phyloP scores from a whole-genome alignment of 2,329 filamentous ascomycete genomes.

The Pestalotiopsis sp. region DNA sequence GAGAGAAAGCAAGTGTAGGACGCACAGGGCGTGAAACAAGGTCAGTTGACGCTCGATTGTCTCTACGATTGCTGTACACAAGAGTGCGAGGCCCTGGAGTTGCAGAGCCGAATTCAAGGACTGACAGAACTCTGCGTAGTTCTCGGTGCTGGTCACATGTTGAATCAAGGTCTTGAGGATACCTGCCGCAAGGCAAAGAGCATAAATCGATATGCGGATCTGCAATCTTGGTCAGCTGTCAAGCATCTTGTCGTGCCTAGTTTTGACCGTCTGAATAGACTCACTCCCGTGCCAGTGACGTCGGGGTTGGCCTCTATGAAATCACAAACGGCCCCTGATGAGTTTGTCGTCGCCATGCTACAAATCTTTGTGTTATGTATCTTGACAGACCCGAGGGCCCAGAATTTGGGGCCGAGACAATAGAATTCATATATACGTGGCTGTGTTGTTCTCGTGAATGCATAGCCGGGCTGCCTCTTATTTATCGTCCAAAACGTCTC shows the following conservation, averaged over 20 bases:
- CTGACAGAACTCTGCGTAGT: conserved; percentile 17
- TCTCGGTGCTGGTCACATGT: conserved; percentile 36
- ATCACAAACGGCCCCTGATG: background rate
- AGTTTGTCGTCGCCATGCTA: background rate
- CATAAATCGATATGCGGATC: conserved; percentile 18
- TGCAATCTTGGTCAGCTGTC: background rate
- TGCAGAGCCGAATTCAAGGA: conserved; percentile 14
- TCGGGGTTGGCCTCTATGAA: conserved; percentile 41
- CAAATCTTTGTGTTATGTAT: background rate
- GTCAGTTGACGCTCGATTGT: conserved; percentile 15
- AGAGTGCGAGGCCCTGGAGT: conserved; percentile 20
- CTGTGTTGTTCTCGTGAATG: too few species aligned
- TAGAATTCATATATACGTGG: too few species aligned
- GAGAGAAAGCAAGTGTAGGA: conserved; percentile 21
- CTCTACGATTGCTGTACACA: conserved; percentile 18
- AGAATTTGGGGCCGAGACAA: too few species aligned
- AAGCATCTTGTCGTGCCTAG: background rate
- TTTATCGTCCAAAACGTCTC: background rate
- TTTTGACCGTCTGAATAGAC: background rate
- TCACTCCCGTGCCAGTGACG: conserved; percentile 21
- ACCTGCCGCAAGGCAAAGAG: conserved; percentile 13
- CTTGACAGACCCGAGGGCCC: too few species aligned
- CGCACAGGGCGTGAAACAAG: conserved; percentile 18
- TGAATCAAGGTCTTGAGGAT: conserved; percentile 13
- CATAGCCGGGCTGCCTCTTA: background rate